These are phyloP conservation scores for Aspergillus sp. DNA, from an alignment of 2,329 filamentous ascomycete genomes.

Conservation along the genomic window DNA sequence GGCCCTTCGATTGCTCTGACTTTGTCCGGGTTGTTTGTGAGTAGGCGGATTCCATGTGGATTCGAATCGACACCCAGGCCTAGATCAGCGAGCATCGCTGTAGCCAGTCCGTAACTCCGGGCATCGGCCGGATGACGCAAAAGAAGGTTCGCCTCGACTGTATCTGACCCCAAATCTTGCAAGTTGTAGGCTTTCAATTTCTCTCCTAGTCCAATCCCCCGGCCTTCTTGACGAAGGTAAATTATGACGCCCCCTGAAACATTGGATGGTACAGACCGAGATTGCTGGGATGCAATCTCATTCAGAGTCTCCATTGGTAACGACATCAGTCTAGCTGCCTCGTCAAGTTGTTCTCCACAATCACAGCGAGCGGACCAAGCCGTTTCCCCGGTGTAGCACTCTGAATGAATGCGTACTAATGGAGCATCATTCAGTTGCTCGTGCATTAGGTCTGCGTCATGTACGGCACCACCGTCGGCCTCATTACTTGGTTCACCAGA, in stretches of 20 bases:
- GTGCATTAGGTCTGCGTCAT: conserved; percentile 17
- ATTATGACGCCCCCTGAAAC: conserved; percentile 83
- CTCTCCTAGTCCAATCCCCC: conserved; percentile 89
- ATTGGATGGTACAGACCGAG: conserved; percentile 44
- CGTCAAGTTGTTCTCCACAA: conserved; percentile 95
- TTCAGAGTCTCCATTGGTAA: conserved; percentile 49
- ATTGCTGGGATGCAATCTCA: conserved; percentile 27
- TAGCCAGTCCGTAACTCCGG: conserved; percentile 91
- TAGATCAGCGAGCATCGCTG: conserved; percentile 86
- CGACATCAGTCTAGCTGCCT: conserved; percentile 91
- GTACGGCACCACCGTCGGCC: conserved; percentile 11
- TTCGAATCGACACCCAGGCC: conserved; percentile 68
- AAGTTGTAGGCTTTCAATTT: conserved; percentile 98
- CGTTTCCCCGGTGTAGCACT: conserved; percentile 98
- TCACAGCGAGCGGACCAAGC: conserved; percentile 98
- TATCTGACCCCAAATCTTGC: conserved; percentile 95
- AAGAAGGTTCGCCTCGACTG: conserved; percentile 90
- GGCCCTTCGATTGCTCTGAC: conserved; percentile 91
- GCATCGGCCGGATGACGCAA: conserved; percentile 92
- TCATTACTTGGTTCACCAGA: neutral
- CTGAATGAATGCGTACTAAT: conserved; percentile 91
- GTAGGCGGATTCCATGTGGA: conserved; percentile 61
- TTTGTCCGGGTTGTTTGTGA: conserved; percentile 98
- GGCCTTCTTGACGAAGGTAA: conserved; percentile 92
- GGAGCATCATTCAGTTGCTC: conserved; percentile 51